Evolutionary conservation across 352 stramenopile genomes (phyloP).

Genomic region (Phytophthora capsici): DNA sequence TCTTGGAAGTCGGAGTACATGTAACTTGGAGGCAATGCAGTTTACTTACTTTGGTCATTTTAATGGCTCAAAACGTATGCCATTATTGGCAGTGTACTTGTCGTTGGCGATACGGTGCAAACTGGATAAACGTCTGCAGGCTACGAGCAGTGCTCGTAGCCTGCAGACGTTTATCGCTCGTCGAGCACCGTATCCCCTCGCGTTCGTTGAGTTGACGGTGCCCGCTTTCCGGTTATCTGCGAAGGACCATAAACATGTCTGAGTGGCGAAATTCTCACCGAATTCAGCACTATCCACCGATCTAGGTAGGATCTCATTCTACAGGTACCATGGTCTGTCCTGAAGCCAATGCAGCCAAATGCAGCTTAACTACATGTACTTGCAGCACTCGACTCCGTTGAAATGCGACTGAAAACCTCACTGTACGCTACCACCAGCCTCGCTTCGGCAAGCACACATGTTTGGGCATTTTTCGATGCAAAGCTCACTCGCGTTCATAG

Average conservation of each 20-base stretch:
- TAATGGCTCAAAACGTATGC: no score
- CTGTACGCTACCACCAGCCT: neutral
- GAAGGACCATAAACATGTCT: slow-evolving; percentile 4
- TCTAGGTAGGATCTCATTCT: neutral
- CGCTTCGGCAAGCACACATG: slow-evolving; percentile 26
- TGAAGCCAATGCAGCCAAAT: neutral
- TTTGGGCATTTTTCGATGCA: slow-evolving; percentile 27
- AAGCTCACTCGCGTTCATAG: slow-evolving; percentile 28
- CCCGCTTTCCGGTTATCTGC: neutral
- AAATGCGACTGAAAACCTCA: no score
- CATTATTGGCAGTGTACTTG: neutral
- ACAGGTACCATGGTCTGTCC: no score
- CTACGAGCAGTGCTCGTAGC: neutral
- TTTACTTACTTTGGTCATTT: no score
- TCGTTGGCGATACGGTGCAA: neutral
- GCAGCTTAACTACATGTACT: no score
- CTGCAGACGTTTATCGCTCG: slow-evolving; percentile 1
- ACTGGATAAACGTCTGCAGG: neutral
- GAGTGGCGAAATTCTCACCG: slow-evolving; percentile 5
- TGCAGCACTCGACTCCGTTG: no score
- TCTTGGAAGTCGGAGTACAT: no score
- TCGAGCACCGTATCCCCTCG: slow-evolving; percentile 12
- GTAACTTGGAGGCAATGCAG: no score
- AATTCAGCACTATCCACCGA: slow-evolving; percentile 2
- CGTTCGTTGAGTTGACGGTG: slow-evolving; percentile 5